A percentile compares a stretch with the other conserved stretches of the same genome.
phyloP scores from a whole-genome alignment of 331 rosid species.

The Erythrophleum ivorense region DNA sequence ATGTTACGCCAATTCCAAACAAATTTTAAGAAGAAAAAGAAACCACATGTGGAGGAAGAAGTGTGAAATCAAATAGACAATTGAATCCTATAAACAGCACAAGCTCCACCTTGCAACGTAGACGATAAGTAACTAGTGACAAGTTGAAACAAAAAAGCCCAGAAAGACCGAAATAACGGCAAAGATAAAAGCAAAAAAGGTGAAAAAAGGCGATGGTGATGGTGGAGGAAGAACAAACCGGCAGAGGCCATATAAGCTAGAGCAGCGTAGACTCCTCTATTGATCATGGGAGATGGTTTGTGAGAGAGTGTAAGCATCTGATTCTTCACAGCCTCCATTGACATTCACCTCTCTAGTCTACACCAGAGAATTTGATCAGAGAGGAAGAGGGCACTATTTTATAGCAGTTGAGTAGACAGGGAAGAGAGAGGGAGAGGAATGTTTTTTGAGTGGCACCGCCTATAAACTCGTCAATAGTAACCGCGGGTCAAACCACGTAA shows the following conservation, averaged over 20 bases:
- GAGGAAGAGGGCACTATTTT: background rate
- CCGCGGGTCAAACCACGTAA: slow-evolving; percentile 2
- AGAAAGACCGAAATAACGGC: background rate
- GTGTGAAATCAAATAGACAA: background rate
- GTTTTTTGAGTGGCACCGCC: slow-evolving; percentile 40
- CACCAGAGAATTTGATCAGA: background rate
- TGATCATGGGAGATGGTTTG: slow-evolving; percentile 57
- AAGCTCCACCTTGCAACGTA: background rate
- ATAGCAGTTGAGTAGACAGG: background rate
- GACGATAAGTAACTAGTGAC: background rate
- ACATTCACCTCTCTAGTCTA: background rate
- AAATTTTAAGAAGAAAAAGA: background rate
- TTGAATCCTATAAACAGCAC: background rate
- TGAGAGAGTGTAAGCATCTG: slow-evolving; percentile 47
- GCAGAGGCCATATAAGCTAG: slow-evolving; percentile 71
- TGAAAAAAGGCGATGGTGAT: background rate
- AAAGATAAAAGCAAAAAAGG: background rate
- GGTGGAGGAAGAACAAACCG: slow-evolving; percentile 44
- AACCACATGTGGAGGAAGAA: background rate
- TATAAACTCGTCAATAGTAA: background rate
- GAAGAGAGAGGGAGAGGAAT: background rate
- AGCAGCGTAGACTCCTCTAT: slow-evolving; percentile 68
- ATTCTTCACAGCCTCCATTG: slow-evolving; percentile 46
- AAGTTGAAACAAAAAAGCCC: background rate
- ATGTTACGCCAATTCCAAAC: background rate